Base-by-base conservation (phyloP, 192 early-diverging fungal species). In the Chytriomyces sp. region DNA sequence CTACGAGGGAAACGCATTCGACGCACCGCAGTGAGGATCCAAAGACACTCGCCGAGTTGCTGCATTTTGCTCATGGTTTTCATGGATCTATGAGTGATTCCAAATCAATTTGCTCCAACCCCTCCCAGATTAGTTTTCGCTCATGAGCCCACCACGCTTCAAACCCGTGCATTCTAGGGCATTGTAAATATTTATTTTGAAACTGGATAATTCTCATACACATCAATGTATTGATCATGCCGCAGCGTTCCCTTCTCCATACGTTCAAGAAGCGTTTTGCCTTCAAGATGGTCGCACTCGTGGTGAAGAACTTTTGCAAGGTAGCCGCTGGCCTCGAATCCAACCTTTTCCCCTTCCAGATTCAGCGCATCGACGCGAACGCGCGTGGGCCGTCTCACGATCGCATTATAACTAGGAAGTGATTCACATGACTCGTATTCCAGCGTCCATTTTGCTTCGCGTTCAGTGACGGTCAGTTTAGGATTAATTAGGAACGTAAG, bases 401-500 rank as follows among this genome's bases (percentile, higher is more conserved):
- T 26, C 10, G 56, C 76, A 68, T 79, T 82, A 66, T 83, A 86
- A 12, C 57, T 39, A 8, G 84, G 84, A 40, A 86, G 57, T 5
- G 75, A 78, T 54, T 83, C 81, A 56, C 84, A 86, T 17, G 52
- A 63, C 69, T 85, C 84, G 34, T 85, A 85, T 25, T 82, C 78
- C 17, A 62, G 52, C 5, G 53, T 33, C 75, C 71, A 75, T 52
- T 64, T 64, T n/a, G 56, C 8, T 26, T 75, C 52, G 30, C n/a
- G 36, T 37, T 75, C 73, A 34, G 70, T 41, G 30, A 79, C 39
- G 22, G 34, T 56, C 2, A 83, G 39, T 17, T 41, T 55, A 6
- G 84, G 84, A 61, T 86, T 86, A 72, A 86, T 70, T n/a, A 83
- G 37, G 55, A 86, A 83, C 5, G 77, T 82, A 4, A 78, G 68